Base-by-base conservation (phyloP, 805 yeast genomes). In the Barnettozyma siamensis region DNA sequence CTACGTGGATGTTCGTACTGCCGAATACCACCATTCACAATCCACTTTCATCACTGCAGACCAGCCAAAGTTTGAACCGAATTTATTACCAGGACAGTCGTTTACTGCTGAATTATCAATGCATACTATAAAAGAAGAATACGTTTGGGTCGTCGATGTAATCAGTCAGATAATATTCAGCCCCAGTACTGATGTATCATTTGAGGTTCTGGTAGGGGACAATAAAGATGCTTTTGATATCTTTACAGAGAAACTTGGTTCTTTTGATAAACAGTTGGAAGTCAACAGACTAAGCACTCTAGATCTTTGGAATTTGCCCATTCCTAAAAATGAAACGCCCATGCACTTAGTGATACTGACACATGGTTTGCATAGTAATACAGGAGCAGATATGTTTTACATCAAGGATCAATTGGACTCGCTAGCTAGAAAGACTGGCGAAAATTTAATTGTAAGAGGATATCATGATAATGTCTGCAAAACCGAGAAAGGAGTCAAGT, bases 291-390 rank as follows among this genome's bases (percentile, higher is more conserved):
- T 69, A 37, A 80, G 72, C 37, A 81, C 89, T 0, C 45, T 68
- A 13, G 93, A 83, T 57, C 54, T 85, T 21, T 85, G 95, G 94
- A 80, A 80, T 55, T 54, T 74, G 33, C 87, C 88, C 0, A 44
- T 64, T 0, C 75, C 72, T 43, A 54, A 42, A 42, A 61, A 38
- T 41, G 62, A 35, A 19, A 58, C 60, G 42, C 80, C 80, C 11
- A 68, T 73, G 4, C 94, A 85, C 61, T 64, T 85, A 46, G 87
- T 84, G 15, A 60, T 85, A 1, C 55, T 84, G 31, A 80, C 89
- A 0, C 94, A 85, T 60, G 95, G 95, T 0, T 62, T 85, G 31
- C 89, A 83, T 58, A 81, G 91, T 2, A 85, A 85, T 54, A 75
- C 80, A 0, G 73, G 85, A 1, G 79, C 88, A 1, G 95, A 85